Evolutionary conservation across 1,139 yeast species (phyloP), one percentile per base, ranked within the genome.

Genomic region (Debaryomycetaceae sp.): DNA sequence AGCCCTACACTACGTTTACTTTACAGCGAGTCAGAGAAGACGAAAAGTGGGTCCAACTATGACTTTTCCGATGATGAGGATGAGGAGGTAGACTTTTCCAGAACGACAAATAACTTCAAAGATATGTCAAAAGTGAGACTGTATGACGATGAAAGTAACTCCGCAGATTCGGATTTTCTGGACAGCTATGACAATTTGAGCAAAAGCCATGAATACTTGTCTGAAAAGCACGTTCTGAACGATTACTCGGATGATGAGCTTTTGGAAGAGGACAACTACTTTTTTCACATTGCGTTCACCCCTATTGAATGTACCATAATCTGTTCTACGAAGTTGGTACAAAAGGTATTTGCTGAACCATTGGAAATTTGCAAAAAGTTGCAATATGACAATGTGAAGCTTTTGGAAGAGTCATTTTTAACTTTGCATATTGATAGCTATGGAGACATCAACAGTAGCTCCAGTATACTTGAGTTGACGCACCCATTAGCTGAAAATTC

Each of bases 341-440:
- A 55, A 4, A 45, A 50, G n/a, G 47, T 70, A 5, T 78, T 79
- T 48, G 52, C 52, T 4, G 56, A 63, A 29, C 68, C 73, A 1
- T 56, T 76, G 33, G 43, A 51, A 1, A 51, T 61, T 5, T 63
- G 73, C 42, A 30, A 46, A 17, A 41, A 51, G 17, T 49, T 69
- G 35, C 51, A 53, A 1, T 66, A 57, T 41, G 46, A 45, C 6
- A 69, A 66, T 35, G 76, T 78, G 3, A 53, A 71, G 41, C 51
- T 79, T n/a, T 49, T 80, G 7, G 62, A 66, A 1, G 74, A 74
- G 24, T 62, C 63, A 17, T 83, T 75, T 51, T 61, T 80, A 30
- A 75, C 75, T 22, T 61, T 83, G 28, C 85, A 80, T 45, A 76
- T 83, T 3, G 83, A 81, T 46, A 75, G 79, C 40, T 86, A 80